Evolutionary conservation across 306 rosid species (phyloP).

Genomic region (Ormosia emarginata): DNA sequence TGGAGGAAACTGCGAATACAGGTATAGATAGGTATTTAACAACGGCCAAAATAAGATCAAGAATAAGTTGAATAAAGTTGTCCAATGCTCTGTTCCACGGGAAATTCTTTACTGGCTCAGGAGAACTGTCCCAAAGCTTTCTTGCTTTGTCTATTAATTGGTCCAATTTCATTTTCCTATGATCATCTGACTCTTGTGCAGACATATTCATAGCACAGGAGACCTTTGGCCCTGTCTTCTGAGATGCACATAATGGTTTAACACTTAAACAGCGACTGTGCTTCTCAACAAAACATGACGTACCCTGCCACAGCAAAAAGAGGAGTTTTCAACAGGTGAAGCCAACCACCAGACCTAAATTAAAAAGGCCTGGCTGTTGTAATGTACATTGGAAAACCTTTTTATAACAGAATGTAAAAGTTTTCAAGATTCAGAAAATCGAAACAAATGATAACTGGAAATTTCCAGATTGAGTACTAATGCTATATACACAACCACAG

Average conservation of each 20-base stretch:
- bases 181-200: conserved; percentile 61
- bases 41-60: conserved; percentile 65
- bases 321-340: not conserved
- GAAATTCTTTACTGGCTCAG: conserved; percentile 76
- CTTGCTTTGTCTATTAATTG: conserved; percentile 40
- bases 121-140: conserved; percentile 74
- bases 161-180: conserved; percentile 40
- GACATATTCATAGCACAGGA: conserved; percentile 63
- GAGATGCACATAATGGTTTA: conserved; percentile 32
- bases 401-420: not conserved
- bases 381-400: not conserved
- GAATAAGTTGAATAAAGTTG: conserved; percentile 66
- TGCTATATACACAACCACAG: not conserved
- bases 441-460: conserved; percentile 3
- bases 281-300: conserved; percentile 19
- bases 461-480: conserved; percentile 5
- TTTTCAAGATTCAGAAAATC: not conserved
- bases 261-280: conserved; percentile 20
- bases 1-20: conserved; percentile 56
- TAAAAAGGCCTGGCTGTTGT: not conserved
- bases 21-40: conserved; percentile 71
- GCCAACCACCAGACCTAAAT: not conserved
- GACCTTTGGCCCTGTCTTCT: conserved; percentile 30
- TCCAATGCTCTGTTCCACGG: conserved; percentile 70
- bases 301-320: conserved; percentile 27